Conservation (phyloP, 805 yeast genomes). For the Yarrowia sp. region DNA sequence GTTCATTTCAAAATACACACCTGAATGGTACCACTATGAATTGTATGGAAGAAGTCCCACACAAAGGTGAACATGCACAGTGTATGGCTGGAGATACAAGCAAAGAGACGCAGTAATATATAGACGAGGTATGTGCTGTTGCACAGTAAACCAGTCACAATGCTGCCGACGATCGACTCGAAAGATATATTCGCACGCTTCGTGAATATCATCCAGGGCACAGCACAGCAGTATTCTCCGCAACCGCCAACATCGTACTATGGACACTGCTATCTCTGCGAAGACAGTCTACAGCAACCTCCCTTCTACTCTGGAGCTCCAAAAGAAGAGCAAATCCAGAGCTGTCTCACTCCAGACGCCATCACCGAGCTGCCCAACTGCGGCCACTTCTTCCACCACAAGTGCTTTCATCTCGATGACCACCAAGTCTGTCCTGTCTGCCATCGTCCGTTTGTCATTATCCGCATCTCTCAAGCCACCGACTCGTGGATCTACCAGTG, state of each 20-base stretch:
- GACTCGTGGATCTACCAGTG: not conserved
- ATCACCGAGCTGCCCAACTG: not conserved
- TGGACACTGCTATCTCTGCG: not conserved
- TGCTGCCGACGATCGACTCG: not conserved
- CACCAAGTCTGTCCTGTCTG: not conserved
- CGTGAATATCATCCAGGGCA: not conserved
- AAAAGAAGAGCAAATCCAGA: not conserved
- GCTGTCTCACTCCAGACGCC: not conserved
- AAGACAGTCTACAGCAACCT: not conserved
- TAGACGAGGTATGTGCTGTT: not conserved
- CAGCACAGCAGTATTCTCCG: not conserved
- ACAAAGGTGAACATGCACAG: no score
- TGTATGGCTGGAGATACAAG: no score
- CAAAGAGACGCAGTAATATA: no score
- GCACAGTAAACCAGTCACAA: not conserved
- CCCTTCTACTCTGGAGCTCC: not conserved
- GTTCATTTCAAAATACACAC: no score
- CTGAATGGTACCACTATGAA: no score
- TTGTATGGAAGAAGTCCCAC: no score
- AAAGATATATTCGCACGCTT: not conserved
- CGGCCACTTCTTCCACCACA: not conserved
- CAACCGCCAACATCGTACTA: not conserved
- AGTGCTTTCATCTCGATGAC: not conserved
- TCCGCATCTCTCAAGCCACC: not conserved
- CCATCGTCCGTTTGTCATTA: not conserved